phyloP scores from a whole-genome alignment of 2,329 filamentous ascomycete species.

The Colletotrichum navitas region DNA sequence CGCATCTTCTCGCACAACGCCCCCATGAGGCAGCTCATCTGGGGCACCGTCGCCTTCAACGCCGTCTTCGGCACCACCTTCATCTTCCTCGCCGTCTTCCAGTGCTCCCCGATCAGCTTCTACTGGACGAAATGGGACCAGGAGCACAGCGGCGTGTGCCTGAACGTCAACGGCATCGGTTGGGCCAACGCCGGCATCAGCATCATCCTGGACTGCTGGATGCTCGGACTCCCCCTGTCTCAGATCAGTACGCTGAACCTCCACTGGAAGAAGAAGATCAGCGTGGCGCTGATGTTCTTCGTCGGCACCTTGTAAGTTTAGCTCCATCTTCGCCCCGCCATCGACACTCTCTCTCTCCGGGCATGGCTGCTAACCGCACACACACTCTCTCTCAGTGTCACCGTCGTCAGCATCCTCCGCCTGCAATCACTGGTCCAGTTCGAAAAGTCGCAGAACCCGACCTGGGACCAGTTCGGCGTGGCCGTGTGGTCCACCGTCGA shows the following conservation, averaged over 20 bases:
- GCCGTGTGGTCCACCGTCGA: conserved; percentile 55
- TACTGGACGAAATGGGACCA: conserved; percentile 68
- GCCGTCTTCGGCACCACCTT: conserved; percentile 57
- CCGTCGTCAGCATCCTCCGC: conserved; percentile 54
- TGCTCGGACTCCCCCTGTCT: conserved; percentile 63
- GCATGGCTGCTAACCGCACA: conserved; percentile 10
- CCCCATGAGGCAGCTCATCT: conserved; percentile 52
- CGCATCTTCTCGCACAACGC: conserved; percentile 62
- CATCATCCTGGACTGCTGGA: conserved; percentile 65
- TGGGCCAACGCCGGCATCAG: conserved; percentile 67
- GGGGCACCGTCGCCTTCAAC: conserved; percentile 57
- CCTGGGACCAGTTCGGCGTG: conserved; percentile 52
- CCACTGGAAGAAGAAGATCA: conserved; percentile 62
- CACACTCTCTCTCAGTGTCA: conserved; percentile 48
- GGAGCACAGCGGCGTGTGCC: conserved; percentile 60
- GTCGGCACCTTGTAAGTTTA: conserved; percentile 59
- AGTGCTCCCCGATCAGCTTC: conserved; percentile 64
- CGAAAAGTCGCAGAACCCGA: conserved; percentile 49
- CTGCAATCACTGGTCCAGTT: conserved; percentile 52
- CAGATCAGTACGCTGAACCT: conserved; percentile 58
- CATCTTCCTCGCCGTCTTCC: conserved; percentile 59
- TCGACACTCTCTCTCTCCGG: too few relatives aligned
- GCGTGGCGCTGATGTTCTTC: conserved; percentile 64
- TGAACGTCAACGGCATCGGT: conserved; percentile 61
- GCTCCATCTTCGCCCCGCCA: not conserved